Base-by-base conservation (phyloP, 2,329 filamentous ascomycete genomes). In the Sporothrix protearum region DNA sequence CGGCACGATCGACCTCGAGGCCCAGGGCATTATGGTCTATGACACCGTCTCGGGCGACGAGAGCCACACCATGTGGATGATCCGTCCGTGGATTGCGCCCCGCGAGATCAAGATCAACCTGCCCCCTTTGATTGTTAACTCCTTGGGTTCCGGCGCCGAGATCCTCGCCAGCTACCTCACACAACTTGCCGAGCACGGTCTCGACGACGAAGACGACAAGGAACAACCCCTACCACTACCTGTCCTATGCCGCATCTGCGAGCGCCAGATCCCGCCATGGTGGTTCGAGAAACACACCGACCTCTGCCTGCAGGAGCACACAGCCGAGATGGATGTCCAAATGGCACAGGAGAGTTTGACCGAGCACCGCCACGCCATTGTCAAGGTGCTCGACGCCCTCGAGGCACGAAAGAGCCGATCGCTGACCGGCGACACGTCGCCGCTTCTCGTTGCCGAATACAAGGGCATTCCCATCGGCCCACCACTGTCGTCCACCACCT, bases 231-330 rank as follows among this genome's bases (percentile, higher is more conserved):
- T 93, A 2, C 94, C 95, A 0, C 85, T 89, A 12, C 93, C 94
- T 0, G 91, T 98, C 4, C 87, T 99, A 19, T 99, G 96, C 80
- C 93, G 96, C 69, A 98, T 99, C 71, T 99, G 96, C 80, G 96
- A 99, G 79, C 92, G 96, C 70, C 93, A 97, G 74, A 98, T 99
- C 73, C 93, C 93, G 4, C 94, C 95, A 0, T 99, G 96, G 96
- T 99, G 96, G 96, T 99, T 99, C 76, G 96, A 99, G 81, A 99
- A 98, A 80, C 96, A 99, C 79, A 97, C 95, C 1, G 96, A 99
- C 77, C 84, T 98, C 25, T 99, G 96, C 78, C 85, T 97, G 71
- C 94, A 98, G 79, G 96, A 99, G 79, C 96, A 99, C 78, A 91
- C 92, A 68, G 95, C 96, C 0, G 96, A 99, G 79, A 96, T 97